These are phyloP conservation scores for Aphanocladium album DNA, from an alignment of 2,329 filamentous ascomycete species.

Conservation along the genomic window DNA sequence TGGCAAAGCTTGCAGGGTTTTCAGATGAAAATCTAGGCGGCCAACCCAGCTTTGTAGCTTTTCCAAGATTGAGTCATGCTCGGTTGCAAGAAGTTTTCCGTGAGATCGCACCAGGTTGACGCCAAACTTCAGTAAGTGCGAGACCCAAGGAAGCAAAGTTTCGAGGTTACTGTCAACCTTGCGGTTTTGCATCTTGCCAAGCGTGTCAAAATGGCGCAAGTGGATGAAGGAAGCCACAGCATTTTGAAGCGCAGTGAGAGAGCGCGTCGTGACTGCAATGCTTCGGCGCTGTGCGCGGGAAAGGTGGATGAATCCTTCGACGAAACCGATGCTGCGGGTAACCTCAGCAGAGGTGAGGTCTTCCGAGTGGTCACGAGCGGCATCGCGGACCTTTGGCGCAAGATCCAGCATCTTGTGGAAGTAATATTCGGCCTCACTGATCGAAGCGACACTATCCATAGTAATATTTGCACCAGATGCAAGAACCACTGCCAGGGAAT, in stretches of 20 bases:
- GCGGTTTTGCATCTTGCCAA: conserved; percentile 27
- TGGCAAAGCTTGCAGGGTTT: conserved; percentile 37
- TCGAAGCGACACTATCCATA: conserved; percentile 19
- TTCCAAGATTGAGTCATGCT: conserved; percentile 40
- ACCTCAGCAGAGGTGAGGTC: conserved; percentile 81
- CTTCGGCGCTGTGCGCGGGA: conserved; percentile 54
- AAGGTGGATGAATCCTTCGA: conserved; percentile 80
- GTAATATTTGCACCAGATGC: conserved; percentile 46
- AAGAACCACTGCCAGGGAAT: conserved; percentile 64
- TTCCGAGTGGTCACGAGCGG: conserved; percentile 69
- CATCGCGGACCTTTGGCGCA: conserved; percentile 61
- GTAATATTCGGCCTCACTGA: conserved; percentile 56
- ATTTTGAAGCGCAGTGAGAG: conserved; percentile 35
- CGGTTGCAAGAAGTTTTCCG: conserved; percentile 53
- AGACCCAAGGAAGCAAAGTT: conserved; percentile 52
- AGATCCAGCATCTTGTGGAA: conserved; percentile 77
- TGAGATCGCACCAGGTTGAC: conserved; percentile 61
- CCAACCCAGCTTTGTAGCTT: conserved; percentile 47
- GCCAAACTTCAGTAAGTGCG: conserved; percentile 60
- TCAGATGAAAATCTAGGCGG: conserved; percentile 40
- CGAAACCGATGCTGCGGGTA: conserved; percentile 69
- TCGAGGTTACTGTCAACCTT: conserved; percentile 22
- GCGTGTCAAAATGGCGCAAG: conserved; percentile 13
- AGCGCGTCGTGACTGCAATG: conserved; percentile 36
- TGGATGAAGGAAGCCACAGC: conserved; percentile 30